phyloP scores from a whole-genome alignment of 495 filamentous ascomycete genomes.

The Bacidia rubella region DNA sequence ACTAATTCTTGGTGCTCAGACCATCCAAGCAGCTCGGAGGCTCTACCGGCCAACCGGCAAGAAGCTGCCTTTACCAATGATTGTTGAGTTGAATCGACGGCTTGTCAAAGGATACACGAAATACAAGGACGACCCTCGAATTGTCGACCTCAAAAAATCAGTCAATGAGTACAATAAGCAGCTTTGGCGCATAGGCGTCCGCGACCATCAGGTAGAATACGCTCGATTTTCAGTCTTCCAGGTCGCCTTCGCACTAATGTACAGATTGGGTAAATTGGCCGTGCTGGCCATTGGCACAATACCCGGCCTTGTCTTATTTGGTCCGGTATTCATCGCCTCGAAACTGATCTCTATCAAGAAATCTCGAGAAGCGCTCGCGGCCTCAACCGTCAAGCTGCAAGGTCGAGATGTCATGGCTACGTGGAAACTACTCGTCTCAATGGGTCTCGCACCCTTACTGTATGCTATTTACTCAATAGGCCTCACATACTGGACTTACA shows the following conservation, averaged over 20 bases:
- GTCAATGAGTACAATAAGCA: slow-evolving; percentile 82
- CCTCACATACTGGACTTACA: slow-evolving; percentile 65
- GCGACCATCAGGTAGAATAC: slow-evolving; percentile 93
- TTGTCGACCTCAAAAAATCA: slow-evolving; percentile 61
- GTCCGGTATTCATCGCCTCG: slow-evolving; percentile 77
- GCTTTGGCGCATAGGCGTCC: slow-evolving; percentile 69
- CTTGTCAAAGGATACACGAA: slow-evolving; percentile 83
- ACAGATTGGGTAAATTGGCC: slow-evolving; percentile 61
- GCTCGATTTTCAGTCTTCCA: slow-evolving; percentile 65
- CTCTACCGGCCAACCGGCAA: slow-evolving; percentile 90
- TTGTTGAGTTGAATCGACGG: slow-evolving; percentile 91
- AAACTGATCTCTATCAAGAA: slow-evolving; percentile 87
- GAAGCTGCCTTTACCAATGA: slow-evolving; percentile 84
- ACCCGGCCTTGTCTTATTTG: slow-evolving; percentile 77
- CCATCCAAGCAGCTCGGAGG: slow-evolving; percentile 85
- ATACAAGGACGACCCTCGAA: slow-evolving; percentile 83
- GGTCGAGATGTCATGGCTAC: slow-evolving; percentile 94
- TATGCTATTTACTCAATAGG: slow-evolving; percentile 68
- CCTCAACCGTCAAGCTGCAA: slow-evolving; percentile 86
- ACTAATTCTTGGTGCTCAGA: slow-evolving; percentile 37
- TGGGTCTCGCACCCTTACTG: slow-evolving; percentile 74
- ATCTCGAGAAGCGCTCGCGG: slow-evolving; percentile 78
- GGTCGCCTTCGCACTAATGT: slow-evolving; percentile 65
- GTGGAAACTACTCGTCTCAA: slow-evolving; percentile 90
- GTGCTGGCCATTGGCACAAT: slow-evolving; percentile 69